Conservation (phyloP, 2,329 filamentous ascomycete species). For the Alternaria solani region DNA sequence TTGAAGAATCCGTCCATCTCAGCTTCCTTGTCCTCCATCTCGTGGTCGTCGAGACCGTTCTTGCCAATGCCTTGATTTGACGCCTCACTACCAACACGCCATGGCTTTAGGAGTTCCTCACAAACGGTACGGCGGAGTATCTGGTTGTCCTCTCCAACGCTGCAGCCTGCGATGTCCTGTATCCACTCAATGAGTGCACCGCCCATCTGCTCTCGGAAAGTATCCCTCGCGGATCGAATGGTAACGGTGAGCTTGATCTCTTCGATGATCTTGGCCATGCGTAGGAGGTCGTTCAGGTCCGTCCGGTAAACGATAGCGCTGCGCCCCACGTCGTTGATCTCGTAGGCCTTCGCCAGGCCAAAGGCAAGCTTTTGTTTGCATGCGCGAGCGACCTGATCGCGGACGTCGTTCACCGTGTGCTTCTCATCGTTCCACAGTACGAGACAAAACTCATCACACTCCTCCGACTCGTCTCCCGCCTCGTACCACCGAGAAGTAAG, state of each 20-base stretch:
- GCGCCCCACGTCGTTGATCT: slow-evolving; percentile 87
- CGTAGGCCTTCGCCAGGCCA: slow-evolving; percentile 78
- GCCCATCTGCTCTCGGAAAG: slow-evolving; percentile 98
- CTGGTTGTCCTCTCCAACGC: slow-evolving; percentile 78
- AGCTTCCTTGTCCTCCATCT: slow-evolving; percentile 64
- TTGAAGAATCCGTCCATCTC: slow-evolving; percentile 44
- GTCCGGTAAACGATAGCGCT: slow-evolving; percentile 81
- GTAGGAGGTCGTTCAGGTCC: slow-evolving; percentile 76
- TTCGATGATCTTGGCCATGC: slow-evolving; percentile 85
- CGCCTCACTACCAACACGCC: slow-evolving; percentile 85
- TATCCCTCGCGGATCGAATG: slow-evolving; percentile 90
- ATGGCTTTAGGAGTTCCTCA: slow-evolving; percentile 87
- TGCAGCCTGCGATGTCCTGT: slow-evolving; percentile 88
- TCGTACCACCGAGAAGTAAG: slow-evolving; percentile 77
- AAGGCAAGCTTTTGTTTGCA: slow-evolving; percentile 76
- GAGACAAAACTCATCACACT: slow-evolving; percentile 79
- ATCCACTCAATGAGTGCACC: slow-evolving; percentile 98
- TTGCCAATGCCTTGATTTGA: slow-evolving; percentile 79
- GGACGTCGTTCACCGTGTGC: slow-evolving; percentile 91
- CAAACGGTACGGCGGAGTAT: slow-evolving; percentile 85
- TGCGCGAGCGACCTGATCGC: slow-evolving; percentile 87
- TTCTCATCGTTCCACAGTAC: slow-evolving; percentile 99
- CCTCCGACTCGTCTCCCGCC: slow-evolving; percentile 65
- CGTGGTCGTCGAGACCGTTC: slow-evolving; percentile 83
- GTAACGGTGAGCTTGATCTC: slow-evolving; percentile 96